Evolutionary conservation across 2,329 filamentous ascomycete genomes (phyloP), one percentile per base, ranked within the genome.

Genomic region (Verticillium tricorpus): DNA sequence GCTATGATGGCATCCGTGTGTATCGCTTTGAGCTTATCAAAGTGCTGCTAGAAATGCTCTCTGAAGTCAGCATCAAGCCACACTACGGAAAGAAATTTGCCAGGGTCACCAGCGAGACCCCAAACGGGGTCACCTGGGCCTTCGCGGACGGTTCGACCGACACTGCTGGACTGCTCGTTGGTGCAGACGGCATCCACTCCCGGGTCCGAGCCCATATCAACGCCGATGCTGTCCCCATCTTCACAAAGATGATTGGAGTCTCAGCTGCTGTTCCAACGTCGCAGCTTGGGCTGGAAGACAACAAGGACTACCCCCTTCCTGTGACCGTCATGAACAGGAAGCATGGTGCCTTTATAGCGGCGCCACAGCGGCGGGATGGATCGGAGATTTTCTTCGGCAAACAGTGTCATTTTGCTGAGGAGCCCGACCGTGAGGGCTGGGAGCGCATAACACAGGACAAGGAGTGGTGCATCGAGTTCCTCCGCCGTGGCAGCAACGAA

Each of bases 101-200:
- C 1, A 70, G 72, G 5, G 69, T 87, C 3, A 62, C 78, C 2
- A 66, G 69, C 0, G 80, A 84, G 60, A 72, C 71, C 0, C 71
- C 74, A 0, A 61, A 75, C 0, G 68, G 69, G 0, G 80, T 85
- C 0, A 76, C 71, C 1, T 82, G 81, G 65, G 74, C 74, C 14
- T 83, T 86, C 61, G 70, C 70, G 0, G 79, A 85, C 60, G 82
- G 81, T 1, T 74, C 74, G 0, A 72, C 68, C 0, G 72, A 66
- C 1, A 69, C 66, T 0, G 80, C 82, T 0, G 66, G 72, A 2
- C 67, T 84, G 14, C 76, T 88, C 0, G 73, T 87, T 17, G 85
- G 84, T 0, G 82, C 83, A 0, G 85, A 88, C 62, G 85, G 85
- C 1, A 87, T 88, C 58, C 82, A 87, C 67, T 86, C 84, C 0